Conservation (phyloP, 768 basidiomycete genomes). For the Dendrothele bispora region DNA sequence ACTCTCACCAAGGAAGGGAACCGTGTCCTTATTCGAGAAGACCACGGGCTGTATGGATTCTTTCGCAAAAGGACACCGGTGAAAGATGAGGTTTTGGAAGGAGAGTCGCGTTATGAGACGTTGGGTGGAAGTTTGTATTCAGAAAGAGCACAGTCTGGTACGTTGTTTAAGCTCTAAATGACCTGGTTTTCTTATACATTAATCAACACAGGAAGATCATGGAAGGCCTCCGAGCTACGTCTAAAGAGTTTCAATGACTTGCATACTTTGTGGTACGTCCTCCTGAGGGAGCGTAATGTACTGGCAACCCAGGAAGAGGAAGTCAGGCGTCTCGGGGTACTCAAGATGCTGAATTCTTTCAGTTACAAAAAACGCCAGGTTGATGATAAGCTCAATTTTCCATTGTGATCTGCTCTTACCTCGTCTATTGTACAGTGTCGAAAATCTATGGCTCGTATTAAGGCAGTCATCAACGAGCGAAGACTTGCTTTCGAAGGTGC, state of each 20-base stretch:
- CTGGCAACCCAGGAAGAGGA: conserved; percentile 87
- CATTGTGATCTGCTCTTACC: conserved; percentile 6
- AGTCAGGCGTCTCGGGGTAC: conserved; percentile 58
- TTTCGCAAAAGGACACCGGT: conserved; percentile 6
- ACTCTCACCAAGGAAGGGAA: neutral
- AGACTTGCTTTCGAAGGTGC: conserved; percentile 82
- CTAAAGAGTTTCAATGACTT: conserved; percentile 91
- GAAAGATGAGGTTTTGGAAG: conserved; percentile 2
- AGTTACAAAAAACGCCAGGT: conserved; percentile 45
- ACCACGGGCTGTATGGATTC: conserved; percentile 12
- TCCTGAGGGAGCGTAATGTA: conserved; percentile 86
- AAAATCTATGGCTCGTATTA: conserved; percentile 97
- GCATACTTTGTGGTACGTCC: conserved; percentile 93
- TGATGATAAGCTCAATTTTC: conserved; percentile 14
- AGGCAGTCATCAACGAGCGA: conserved; percentile 88
- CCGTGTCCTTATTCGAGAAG: conserved; percentile 1
- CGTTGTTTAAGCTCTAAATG: conserved; percentile 25
- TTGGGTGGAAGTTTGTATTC: conserved; percentile 1
- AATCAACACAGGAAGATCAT: conserved; percentile 89
- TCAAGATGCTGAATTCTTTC: conserved; percentile 12
- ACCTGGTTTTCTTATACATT: no score
- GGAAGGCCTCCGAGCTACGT: conserved; percentile 84
- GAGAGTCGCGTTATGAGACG: conserved; percentile 10
- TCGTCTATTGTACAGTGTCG: conserved; percentile 57
- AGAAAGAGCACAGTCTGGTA: conserved; percentile 8